phyloP scores from a whole-genome alignment of 2,329 filamentous ascomycete genomes.

The Sarocladiaceae sp. region DNA sequence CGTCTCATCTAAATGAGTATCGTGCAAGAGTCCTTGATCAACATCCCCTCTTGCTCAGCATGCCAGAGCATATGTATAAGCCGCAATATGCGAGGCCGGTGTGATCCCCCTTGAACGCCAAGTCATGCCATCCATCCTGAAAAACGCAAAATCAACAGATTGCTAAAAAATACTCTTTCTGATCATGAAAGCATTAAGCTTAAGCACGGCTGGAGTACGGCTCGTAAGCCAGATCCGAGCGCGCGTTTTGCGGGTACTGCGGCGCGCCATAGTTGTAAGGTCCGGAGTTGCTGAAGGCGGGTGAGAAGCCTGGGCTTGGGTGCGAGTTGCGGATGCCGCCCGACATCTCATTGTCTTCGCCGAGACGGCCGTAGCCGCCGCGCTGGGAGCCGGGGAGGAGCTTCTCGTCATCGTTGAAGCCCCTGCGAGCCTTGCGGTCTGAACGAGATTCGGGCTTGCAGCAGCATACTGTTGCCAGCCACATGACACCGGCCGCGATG shows the following conservation, averaged over 20 bases:
- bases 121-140: neutral
- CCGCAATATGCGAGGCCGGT: too few species aligned
- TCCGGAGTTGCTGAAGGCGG: constrained; percentile 10
- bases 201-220: constrained; percentile 55
- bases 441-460: constrained; percentile 51
- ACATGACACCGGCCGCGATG: constrained; percentile 74
- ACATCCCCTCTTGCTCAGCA: neutral
- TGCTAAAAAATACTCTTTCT: neutral
- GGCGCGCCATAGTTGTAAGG: constrained; percentile 22
- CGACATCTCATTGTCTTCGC: constrained; percentile 28
- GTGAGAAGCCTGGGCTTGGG: constrained; percentile 5
- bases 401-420: constrained; percentile 40
- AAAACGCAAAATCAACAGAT: constrained; percentile 1
- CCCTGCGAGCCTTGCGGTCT: constrained; percentile 26
- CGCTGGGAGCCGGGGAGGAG: constrained; percentile 33
- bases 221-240: constrained; percentile 54
- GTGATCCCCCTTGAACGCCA: constrained; percentile 5
- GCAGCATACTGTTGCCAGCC: constrained; percentile 88
- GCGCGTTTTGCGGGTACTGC: constrained; percentile 34
- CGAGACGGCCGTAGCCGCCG: constrained; percentile 28
- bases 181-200: neutral
- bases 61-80: too few species aligned
- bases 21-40: too few species aligned
- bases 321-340: neutral
- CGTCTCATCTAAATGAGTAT: too few species aligned